Evolutionary conservation across 116 monocot species (phyloP).

Genomic region (Iris pallida): DNA sequence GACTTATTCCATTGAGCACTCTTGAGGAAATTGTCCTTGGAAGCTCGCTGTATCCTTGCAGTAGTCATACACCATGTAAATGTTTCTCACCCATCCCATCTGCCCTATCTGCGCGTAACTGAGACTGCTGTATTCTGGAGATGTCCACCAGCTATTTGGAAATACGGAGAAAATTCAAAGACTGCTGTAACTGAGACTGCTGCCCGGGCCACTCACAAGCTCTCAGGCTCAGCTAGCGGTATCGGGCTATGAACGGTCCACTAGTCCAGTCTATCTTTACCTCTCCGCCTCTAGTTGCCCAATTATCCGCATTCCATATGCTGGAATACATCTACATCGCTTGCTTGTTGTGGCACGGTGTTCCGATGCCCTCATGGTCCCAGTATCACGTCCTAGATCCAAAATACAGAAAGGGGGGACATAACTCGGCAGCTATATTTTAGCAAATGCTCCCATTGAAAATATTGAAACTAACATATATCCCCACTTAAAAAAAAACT

Average conservation of each 20-base stretch:
- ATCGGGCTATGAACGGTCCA: conserved; percentile 48
- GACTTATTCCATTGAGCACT: conserved; percentile 18
- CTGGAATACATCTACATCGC: conserved; percentile 49
- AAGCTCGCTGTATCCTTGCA: conserved; percentile 41
- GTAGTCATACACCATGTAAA: conserved; percentile 59
- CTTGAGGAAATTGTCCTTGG: conserved; percentile 26
- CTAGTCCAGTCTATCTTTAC: conserved; percentile 52
- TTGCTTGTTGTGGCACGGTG: conserved; percentile 36
- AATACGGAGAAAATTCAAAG: conserved; percentile 5
- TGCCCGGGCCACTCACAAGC: conserved; percentile 26
- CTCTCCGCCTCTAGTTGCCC: conserved; percentile 50
- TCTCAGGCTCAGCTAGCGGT: conserved; percentile 17
- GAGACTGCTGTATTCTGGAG: conserved; percentile 21
- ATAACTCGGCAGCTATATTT: too few species aligned
- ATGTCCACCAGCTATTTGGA: conserved; percentile 32
- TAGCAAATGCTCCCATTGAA: too few species aligned
- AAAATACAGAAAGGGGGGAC: too few species aligned
- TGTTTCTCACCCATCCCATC: conserved; percentile 37
- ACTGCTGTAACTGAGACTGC: too few species aligned
- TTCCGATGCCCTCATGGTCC: conserved; percentile 29
- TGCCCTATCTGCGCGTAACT: conserved; percentile 27
- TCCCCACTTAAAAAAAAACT: too few species aligned
- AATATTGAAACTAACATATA: too few species aligned
- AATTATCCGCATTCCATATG: conserved; percentile 67
- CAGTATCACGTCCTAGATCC: neutral